Base-by-base conservation (phyloP, 768 basidiomycete genomes). In the Podaxis sp. region DNA sequence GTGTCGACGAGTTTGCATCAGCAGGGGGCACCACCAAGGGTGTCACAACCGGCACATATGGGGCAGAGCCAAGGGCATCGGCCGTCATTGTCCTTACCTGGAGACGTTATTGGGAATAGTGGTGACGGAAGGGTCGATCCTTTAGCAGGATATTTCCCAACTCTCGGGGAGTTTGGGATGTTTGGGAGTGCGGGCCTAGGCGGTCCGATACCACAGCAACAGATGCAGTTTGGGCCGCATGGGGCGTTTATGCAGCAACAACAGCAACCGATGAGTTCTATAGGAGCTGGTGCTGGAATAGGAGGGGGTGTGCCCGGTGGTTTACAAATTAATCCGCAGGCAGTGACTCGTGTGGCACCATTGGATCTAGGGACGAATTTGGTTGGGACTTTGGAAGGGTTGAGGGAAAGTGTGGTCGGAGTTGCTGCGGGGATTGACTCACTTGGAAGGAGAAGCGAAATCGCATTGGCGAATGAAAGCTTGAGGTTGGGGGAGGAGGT, bases 401-500 rank as follows among this genome's bases (percentile, higher is more conserved):
- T 65, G 28, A 56, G 62, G 27, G 62, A 62, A 18, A 63, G 50
- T n/a, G 36, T 63, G 9, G 60, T 53, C n/a, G 51, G 59, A 7
- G 44, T 65, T 28, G 52, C 64, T 14, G 50, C 64, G 44, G 55
- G 52, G 25, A 55, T 65, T 5, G 64, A 63, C 3, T 57, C 57
- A 14, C 52, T 65, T 5, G 56, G 61, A 25, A 55, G 59, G 46
- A 63, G 62, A 54, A 63, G 59, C 35, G 64, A 65, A 40, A 40
- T 65, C 23, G 64, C 64, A 13, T 47, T 65, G 51, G 59, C 59
- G 21, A 88, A 90, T 64, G 91, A 93, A 71, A 82, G 82, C 50
- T 77, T 89, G 68, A 76, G 90, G 62, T 73, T 88, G 61, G 85
- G 83, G 47, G 91, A 93, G 65, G 91, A 93, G 69, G 77, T 90